phyloP scores from a whole-genome alignment of 768 basidiomycete species.

The Phylloporus sp. region DNA sequence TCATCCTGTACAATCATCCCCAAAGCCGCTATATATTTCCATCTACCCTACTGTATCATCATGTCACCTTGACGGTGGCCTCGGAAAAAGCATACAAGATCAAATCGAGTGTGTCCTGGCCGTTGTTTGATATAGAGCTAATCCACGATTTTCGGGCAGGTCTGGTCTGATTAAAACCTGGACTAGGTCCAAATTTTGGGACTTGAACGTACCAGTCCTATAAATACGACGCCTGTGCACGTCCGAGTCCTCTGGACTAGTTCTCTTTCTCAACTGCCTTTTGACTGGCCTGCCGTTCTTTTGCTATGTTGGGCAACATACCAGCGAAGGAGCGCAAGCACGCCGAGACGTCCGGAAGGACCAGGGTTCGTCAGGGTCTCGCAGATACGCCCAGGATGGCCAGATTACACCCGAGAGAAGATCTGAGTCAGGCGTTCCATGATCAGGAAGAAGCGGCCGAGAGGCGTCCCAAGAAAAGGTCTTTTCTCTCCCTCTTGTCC shows the following conservation, averaged over 20 bases:
- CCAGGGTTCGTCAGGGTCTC: neutral
- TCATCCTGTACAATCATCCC: constrained; percentile 20
- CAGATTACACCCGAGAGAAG: neutral
- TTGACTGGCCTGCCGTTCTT: neutral
- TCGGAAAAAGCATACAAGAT: constrained; percentile 1
- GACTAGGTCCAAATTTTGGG: neutral
- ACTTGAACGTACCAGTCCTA: constrained; percentile 1
- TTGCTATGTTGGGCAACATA: constrained; percentile 11
- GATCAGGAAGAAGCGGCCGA: constrained; percentile 10
- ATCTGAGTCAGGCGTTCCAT: constrained; percentile 1
- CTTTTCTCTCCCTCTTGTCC: constrained; percentile 15
- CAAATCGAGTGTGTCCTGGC: constrained; percentile 3
- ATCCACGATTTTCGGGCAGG: constrained; percentile 4
- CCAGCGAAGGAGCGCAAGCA: constrained; percentile 8
- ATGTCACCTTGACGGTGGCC: constrained; percentile 3
- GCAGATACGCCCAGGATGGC: neutral
- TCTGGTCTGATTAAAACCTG: constrained; percentile 15
- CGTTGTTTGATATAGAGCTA: neutral
- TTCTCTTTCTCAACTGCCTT: neutral
- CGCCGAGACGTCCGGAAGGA: neutral
- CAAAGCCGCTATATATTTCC: constrained; percentile 16
- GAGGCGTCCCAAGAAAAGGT: constrained; percentile 4
- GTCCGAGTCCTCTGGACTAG: neutral
- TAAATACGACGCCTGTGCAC: neutral
- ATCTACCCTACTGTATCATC: constrained; percentile 6